These are phyloP conservation scores for Lipomyces japonicus DNA, from an alignment of 805 yeast species.

Conservation along the genomic window DNA sequence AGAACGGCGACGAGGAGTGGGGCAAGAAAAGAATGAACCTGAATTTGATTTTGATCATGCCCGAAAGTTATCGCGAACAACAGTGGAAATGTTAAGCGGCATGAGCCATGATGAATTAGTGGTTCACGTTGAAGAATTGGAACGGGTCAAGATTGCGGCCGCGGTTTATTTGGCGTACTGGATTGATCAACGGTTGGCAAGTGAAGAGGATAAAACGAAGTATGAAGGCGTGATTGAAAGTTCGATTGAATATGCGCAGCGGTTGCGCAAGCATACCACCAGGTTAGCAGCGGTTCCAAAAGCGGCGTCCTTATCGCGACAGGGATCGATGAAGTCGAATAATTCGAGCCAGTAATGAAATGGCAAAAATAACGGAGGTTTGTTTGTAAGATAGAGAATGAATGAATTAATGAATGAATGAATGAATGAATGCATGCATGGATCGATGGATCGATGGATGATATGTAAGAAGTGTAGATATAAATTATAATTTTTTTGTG, in stretches of 20 bases:
- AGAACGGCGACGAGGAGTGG: background rate
- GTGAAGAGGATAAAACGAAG: slow-evolving; percentile 63
- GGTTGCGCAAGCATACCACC: slow-evolving; percentile 49
- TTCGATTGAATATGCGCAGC: slow-evolving; percentile 85
- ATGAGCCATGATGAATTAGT: slow-evolving; percentile 41
- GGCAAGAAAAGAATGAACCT: background rate
- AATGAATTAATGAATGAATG: no score
- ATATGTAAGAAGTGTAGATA: background rate
- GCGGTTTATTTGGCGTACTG: slow-evolving; percentile 47
- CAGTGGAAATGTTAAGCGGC: slow-evolving; percentile 39
- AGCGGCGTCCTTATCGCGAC: slow-evolving; percentile 9
- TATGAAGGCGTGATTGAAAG: slow-evolving; percentile 87
- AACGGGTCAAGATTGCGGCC: slow-evolving; percentile 39
- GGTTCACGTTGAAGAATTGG: slow-evolving; percentile 39
- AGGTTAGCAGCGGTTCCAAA: slow-evolving; percentile 26
- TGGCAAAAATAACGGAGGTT: no score
- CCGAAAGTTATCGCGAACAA: slow-evolving; percentile 36
- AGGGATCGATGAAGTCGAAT: slow-evolving; percentile 1
- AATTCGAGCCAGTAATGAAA: no score
- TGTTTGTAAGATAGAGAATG: no score
- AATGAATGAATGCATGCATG: no score
- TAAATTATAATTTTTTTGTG: background rate
- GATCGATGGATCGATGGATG: no score
- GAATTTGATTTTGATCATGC: slow-evolving; percentile 27
- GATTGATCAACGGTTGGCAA: slow-evolving; percentile 48